Base-by-base conservation (phyloP, 2,329 filamentous ascomycete species). In the Alternaria burnsii region DNA sequence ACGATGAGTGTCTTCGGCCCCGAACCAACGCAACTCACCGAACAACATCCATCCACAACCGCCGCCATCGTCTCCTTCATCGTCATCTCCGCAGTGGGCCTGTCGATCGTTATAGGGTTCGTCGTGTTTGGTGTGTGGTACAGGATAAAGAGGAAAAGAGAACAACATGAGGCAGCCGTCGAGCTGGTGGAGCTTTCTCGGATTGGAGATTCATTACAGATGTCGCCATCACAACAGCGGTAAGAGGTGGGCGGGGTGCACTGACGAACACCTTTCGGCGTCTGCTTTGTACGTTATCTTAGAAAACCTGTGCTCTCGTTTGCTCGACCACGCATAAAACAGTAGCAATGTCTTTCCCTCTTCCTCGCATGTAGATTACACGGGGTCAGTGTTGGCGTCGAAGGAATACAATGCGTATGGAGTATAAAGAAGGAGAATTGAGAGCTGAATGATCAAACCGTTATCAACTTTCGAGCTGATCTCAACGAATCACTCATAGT, bases 91-190 rank as follows among this genome's bases (percentile, higher is more conserved):
- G 54, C 44, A 2, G 38, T 43, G 24, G 46, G 54, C 10, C n/a
- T 50, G 1, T 51, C 36, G 5, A n/a, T 26, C 6, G 46, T 57
- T 1, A 6, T 52, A 22, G 54, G 53, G 5, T 55, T 56, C 32
- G 16, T 34, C 18, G 12, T 44, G 16, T 57, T 43, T 14, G 55
- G 32, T 18, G 11, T 18, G 32, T 57, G 55, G 55, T 52, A 52
- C 16, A 52, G 46, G 16, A 51, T 38, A 11, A 52, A 57, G 20
- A 57, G 42, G 30, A 52, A 12, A 41, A 43, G 55, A 22, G 46
- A 57, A 22, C 46, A 57, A 14, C 8, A 44, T 12, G 36, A 38
- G 12, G 46, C 46, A n/a, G 46, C 38, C 11, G n/a, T 43, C 41
- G 38, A 52, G 20, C 16, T 52, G 16, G 55, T 52, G 28, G 55